Base-by-base conservation (phyloP, 139 green algal genomes). In the Gonium pectorale region DNA sequence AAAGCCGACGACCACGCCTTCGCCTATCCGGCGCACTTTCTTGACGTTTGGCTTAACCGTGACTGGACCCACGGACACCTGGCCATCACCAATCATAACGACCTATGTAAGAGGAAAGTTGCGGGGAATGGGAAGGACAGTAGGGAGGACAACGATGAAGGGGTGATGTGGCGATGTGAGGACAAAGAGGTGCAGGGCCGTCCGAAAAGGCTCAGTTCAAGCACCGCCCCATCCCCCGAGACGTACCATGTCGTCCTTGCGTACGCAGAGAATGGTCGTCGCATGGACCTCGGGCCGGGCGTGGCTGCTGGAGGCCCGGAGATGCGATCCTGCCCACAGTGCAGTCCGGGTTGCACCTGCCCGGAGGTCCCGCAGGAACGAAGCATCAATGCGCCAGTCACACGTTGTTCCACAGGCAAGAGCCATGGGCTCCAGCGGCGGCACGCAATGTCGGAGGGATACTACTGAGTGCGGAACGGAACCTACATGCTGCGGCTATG, bases 1-100 rank as follows among this genome's bases (percentile, higher is more conserved):
- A 74, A 92, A 92, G 54, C 88, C 88, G 9, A 75, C 88, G 35
- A 92, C 75, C 56, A 92, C 88, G 8, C 43, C 44, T 17, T 92
- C 88, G 7, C 85, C 88, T 43, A 92, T 88, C n/a, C 85, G 66
- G 24, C 88, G 85, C 29, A 92, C 59, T 81, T 92, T 92, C 26
- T 81, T 81, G 3, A 86, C 88, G 29, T 92, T 92, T n/a, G 88
- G 88, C 69, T 92, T 92, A 31, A 86, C 85, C 8, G 85, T 74
- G 38, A 85, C 85, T 27, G n/a, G 40, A n/a, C 88, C 88, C 24
- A 87, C 79, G n/a, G 73, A 88, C n/a, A 89, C 80, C 60, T 91
- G 88, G 15, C 88, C 88, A 67, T 92, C 88, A 19, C 88, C 88
- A 40, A 92, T 88, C 75, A 92, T 79, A 2, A 88, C 80, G 35